A percentile compares a stretch with the other conserved stretches of the same genome.
Conservation (phyloP, 73 alveolate genomes). For the Durusdinium trenchii region DNA sequence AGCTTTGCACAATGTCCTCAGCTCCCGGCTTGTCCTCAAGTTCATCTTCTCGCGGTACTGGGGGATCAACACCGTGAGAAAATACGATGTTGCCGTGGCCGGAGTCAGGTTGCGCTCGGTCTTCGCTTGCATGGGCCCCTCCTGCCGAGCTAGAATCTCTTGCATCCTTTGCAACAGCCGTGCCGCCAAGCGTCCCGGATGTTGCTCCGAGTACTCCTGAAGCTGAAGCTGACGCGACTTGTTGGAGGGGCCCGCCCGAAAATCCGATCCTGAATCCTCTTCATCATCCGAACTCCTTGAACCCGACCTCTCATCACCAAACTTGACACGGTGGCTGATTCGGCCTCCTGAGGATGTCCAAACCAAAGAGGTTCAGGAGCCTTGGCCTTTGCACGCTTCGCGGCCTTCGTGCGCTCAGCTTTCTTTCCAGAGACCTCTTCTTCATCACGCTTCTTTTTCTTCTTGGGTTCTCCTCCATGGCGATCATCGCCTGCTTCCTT, state of each 20-base stretch:
- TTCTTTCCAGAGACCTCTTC: not conserved
- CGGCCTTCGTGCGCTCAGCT: not conserved
- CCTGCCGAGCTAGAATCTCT: not conserved
- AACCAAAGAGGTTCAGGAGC: too few relatives aligned
- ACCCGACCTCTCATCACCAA: not conserved
- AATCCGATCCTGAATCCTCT: not conserved
- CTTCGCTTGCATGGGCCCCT: not conserved
- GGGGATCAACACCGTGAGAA: not conserved
- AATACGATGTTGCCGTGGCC: not conserved
- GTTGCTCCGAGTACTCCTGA: not conserved
- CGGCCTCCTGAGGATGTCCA: too few relatives aligned
- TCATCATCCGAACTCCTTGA: not conserved
- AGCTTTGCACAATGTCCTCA: not conserved
- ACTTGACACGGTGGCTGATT: not conserved
- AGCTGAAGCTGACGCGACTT: not conserved
- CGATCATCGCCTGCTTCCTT: not conserved
- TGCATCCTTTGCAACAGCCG: not conserved
- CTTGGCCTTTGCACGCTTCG: too few relatives aligned
- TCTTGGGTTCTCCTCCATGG: not conserved
- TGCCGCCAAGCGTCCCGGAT: conserved; percentile 24
- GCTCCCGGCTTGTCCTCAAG: not conserved
- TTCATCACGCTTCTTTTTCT: not conserved
- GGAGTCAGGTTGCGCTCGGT: not conserved
- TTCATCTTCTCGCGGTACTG: not conserved
- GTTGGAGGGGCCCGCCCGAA: conserved; percentile 18